phyloP scores from a whole-genome alignment of 2,329 filamentous ascomycete species.

The Botrytis paeoniae region DNA sequence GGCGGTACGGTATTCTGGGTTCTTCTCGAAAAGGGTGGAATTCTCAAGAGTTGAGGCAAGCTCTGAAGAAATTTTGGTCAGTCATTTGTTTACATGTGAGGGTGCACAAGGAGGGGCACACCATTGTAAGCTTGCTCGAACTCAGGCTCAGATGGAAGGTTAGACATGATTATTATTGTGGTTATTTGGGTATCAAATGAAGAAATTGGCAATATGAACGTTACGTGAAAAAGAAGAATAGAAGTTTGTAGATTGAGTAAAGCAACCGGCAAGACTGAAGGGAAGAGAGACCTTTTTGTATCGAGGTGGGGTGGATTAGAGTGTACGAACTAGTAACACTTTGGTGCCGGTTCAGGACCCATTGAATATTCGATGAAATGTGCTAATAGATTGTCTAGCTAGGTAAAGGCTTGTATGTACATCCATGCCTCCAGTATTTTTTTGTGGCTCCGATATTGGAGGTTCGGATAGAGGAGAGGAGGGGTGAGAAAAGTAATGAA shows the following conservation, averaged over 20 bases:
- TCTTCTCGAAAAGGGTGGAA: slow-evolving; percentile 86
- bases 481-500: not conserved
- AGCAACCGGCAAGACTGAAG: not conserved
- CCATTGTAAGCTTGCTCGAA: slow-evolving; percentile 98
- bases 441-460: slow-evolving; percentile 14
- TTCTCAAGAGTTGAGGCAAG: slow-evolving; percentile 92
- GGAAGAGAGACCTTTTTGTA: slow-evolving; percentile 14
- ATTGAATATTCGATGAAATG: not conserved
- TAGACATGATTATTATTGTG: slow-evolving; percentile 59
- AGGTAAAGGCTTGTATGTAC: not conserved
- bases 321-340: slow-evolving; percentile 3
- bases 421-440: not conserved
- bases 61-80: slow-evolving; percentile 53
- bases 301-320: slow-evolving; percentile 10
- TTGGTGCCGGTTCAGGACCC: slow-evolving; percentile 8
- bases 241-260: not conserved
- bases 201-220: not conserved
- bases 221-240: not conserved
- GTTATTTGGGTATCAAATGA: slow-evolving; percentile 12
- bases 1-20: slow-evolving; percentile 91
- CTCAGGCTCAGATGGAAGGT: slow-evolving; percentile 86
- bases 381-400: not conserved
- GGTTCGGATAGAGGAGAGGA: not conserved
- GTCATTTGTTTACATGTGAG: not conserved
- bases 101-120: slow-evolving; percentile 39